phyloP scores from a whole-genome alignment of 441 rosid genomes.

The Euphorbia schlechtendalii region DNA sequence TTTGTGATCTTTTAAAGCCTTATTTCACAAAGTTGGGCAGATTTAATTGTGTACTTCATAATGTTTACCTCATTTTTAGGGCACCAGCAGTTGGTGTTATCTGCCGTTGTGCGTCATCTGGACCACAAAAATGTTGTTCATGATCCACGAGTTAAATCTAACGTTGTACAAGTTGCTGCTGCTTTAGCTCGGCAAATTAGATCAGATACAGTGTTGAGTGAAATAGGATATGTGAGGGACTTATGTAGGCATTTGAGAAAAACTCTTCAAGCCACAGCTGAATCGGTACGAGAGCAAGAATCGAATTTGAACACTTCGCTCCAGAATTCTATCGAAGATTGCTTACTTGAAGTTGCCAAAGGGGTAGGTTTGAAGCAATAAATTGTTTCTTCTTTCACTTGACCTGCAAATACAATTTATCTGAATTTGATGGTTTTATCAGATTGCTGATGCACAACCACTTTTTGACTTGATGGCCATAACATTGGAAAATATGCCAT shows the following conservation, averaged over 20 bases:
- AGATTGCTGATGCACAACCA: constrained; percentile 61
- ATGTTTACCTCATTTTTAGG: constrained; percentile 41
- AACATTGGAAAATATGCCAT: constrained; percentile 74
- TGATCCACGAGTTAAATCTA: constrained; percentile 73
- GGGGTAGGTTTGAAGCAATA: constrained; percentile 44
- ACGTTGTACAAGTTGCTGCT: constrained; percentile 67
- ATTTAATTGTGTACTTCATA: constrained; percentile 5
- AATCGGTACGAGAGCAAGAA: constrained; percentile 64
- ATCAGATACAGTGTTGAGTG: constrained; percentile 55
- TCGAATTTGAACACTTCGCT: constrained; percentile 54
- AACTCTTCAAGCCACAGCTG: constrained; percentile 74
- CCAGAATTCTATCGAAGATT: constrained; percentile 87
- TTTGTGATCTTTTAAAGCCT: too few species aligned
- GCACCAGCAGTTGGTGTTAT: constrained; percentile 69
- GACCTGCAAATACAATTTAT: constrained; percentile 14
- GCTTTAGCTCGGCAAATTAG: constrained; percentile 72
- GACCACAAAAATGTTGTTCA: constrained; percentile 82
- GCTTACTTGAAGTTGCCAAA: constrained; percentile 83
- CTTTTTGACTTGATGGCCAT: constrained; percentile 79
- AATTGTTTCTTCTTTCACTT: constrained; percentile 14
- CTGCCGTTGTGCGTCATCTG: constrained; percentile 77
- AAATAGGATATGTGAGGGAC: constrained; percentile 77
- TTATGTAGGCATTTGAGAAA: constrained; percentile 92
- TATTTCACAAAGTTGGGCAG: not conserved
- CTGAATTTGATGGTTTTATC: constrained; percentile 17